Evolutionary conservation across 225 moss, liverwort and hornwort genomes (phyloP).

Genomic region (Polytrichum commune): DNA sequence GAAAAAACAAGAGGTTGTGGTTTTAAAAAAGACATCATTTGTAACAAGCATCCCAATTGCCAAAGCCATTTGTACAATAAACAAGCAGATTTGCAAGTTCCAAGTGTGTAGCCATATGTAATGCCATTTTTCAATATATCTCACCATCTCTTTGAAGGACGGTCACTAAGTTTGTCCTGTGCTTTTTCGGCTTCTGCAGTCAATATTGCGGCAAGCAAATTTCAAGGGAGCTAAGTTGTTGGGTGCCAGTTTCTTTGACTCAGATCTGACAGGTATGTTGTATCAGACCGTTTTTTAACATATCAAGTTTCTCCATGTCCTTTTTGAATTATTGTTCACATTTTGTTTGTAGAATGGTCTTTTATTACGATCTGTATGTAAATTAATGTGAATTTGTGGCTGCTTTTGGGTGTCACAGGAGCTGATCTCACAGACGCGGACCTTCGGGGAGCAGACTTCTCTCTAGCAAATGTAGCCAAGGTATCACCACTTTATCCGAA

Average conservation of each 20-base stretch:
- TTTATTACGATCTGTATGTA: no score
- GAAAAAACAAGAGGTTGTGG: no score
- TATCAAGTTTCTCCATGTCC: not conserved
- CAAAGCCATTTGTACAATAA: no score
- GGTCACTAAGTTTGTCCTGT: no score
- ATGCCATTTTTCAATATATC: no score
- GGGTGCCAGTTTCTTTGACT: slow-evolving; percentile 96
- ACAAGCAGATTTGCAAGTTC: no score
- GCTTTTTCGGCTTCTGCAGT: slow-evolving; percentile 38
- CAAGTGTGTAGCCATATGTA: no score
- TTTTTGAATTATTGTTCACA: not conserved
- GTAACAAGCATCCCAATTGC: no score
- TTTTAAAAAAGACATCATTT: no score
- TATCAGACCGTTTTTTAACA: not conserved
- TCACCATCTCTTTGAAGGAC: no score
- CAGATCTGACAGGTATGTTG: slow-evolving; percentile 81
- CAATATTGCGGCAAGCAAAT: slow-evolving; percentile 93
- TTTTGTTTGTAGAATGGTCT: no score
- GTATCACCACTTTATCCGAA: slow-evolving; percentile 8
- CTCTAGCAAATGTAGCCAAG: slow-evolving; percentile 86
- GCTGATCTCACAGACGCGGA: slow-evolving; percentile 92
- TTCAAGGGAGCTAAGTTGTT: slow-evolving; percentile 87
- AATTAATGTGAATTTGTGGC: not conserved
- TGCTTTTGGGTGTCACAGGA: slow-evolving; percentile 37
- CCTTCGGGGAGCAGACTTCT: slow-evolving; percentile 94